Evolutionary conservation across 371 early-diverging fungal genomes (phyloP), one percentile per base, ranked within the genome.

Genomic region (Mucor sp.): DNA sequence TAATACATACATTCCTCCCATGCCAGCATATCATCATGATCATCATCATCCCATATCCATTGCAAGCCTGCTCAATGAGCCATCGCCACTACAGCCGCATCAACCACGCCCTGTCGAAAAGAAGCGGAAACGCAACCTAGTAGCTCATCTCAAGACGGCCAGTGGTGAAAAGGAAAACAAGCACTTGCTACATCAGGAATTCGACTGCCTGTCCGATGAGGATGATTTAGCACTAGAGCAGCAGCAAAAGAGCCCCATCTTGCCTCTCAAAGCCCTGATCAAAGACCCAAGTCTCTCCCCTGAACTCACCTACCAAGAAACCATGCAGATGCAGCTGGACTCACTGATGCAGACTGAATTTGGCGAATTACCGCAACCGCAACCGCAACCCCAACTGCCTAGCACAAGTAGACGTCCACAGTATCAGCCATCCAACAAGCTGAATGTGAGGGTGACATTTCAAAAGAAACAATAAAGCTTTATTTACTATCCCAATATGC

Each of bases 401-500:
- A 6, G 21, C 21, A 35, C 59, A 27, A 56, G n/a, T n/a, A 21
- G 25, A 32, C 19, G 73, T 30, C 66, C 63, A 53, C 53, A 58
- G 6, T 74, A 74, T 64, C 39, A 65, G 32, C 74, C 74, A 35
- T n/a, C 58, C 5, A 67, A 74, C 56, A 63, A 67, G 28, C 30
- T 70, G 4, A 74, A 74, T 55, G 71, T 70, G 1, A 33, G 56
- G 47, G 62, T 70, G 6, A 74, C 74, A 17, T 74, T 66, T 66
- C 35, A 65, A 66, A 62, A 66, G 43, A 63, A 39, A 55, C 44
- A 61, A 62, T 19, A 59, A 66, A 37, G 41, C 43, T 47, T 57
- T 70, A 27, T 59, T 56, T 70, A 55, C 48, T 67, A 47, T 67
- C 50, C 81, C 83, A 85, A 50, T 77, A 72, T 21, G 27, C 14